phyloP scores from a whole-genome alignment of 1,284 basidiomycete genomes.

The Caloboletus inedulis region DNA sequence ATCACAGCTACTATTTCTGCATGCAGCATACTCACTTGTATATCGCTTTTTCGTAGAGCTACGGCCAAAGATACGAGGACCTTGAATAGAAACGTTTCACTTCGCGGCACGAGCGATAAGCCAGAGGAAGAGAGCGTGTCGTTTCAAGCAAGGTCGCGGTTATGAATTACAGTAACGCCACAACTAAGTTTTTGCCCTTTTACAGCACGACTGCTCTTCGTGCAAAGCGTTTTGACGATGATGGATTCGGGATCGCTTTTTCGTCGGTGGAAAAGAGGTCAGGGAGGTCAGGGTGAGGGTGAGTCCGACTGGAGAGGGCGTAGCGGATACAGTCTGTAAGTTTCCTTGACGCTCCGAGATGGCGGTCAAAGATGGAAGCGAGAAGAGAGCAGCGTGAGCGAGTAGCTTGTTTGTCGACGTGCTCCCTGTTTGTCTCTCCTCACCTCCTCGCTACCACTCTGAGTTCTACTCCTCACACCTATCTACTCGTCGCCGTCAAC shows the following conservation, averaged over 20 bases:
- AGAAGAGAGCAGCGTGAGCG: constrained; percentile 2
- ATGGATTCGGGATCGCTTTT: not conserved
- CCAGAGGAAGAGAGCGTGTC: not conserved
- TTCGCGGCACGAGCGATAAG: not conserved
- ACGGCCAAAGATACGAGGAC: not conserved
- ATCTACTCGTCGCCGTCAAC: constrained; percentile 27
- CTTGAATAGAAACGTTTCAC: not conserved
- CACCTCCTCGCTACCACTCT: constrained; percentile 9
- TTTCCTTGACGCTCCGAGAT: not conserved
- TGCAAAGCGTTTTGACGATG: not conserved
- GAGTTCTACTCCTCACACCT: constrained; percentile 3
- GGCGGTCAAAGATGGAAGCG: constrained; percentile 18
- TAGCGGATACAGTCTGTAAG: not conserved
- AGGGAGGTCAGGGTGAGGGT: not conserved
- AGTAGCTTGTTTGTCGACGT: constrained; percentile 19
- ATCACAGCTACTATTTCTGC: not conserved
- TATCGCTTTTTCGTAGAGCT: not conserved
- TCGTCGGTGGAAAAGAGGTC: not conserved
- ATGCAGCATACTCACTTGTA: not conserved
- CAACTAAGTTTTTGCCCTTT: not conserved
- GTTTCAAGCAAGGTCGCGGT: not conserved
- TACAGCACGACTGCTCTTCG: not conserved
- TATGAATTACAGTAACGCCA: not conserved
- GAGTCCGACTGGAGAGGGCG: not conserved
- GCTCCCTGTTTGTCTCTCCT: constrained; percentile 25